Evolutionary conservation across 2,329 filamentous ascomycete species (phyloP).

Genomic region (Emericellopsis atlantica): DNA sequence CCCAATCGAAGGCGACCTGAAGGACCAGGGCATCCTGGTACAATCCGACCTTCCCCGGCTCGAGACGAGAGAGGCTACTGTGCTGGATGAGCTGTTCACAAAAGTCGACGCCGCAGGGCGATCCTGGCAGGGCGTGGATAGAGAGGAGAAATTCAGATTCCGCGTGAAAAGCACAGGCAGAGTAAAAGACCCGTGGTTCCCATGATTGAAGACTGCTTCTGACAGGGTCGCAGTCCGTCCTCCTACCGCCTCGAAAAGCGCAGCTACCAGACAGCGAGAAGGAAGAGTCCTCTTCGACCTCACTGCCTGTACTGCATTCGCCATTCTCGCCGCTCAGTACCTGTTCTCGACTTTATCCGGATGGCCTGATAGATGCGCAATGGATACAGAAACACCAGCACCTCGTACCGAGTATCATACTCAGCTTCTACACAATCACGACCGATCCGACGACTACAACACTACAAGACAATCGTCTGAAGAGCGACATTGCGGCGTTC

Average conservation of each 20-base stretch:
- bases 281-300: slow-evolving; percentile 24
- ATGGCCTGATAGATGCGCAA: slow-evolving; percentile 68
- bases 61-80: slow-evolving; percentile 49
- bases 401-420: slow-evolving; percentile 64
- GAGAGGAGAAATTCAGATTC: slow-evolving; percentile 43
- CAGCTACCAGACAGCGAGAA: slow-evolving; percentile 37
- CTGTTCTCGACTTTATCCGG: slow-evolving; percentile 71
- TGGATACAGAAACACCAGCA: slow-evolving; percentile 89
- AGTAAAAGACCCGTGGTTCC: slow-evolving; percentile 40
- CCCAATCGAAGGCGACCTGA: slow-evolving; percentile 34
- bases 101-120: slow-evolving; percentile 49
- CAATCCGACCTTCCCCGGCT: slow-evolving; percentile 60
- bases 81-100: slow-evolving; percentile 53
- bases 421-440: slow-evolving; percentile 70
- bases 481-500: slow-evolving; percentile 71
- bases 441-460: slow-evolving; percentile 62
- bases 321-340: slow-evolving; percentile 85
- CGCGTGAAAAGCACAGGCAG: slow-evolving; percentile 64
- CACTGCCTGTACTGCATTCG: slow-evolving; percentile 61
- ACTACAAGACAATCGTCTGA: slow-evolving; percentile 76
- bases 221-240: slow-evolving; percentile 30
- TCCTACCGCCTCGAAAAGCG: slow-evolving; percentile 45
- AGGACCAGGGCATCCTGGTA: slow-evolving; percentile 47
- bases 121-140: slow-evolving; percentile 54
- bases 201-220: slow-evolving; percentile 7